Conservation (phyloP, 2,329 filamentous ascomycete species). For the Monosporascus sp. region DNA sequence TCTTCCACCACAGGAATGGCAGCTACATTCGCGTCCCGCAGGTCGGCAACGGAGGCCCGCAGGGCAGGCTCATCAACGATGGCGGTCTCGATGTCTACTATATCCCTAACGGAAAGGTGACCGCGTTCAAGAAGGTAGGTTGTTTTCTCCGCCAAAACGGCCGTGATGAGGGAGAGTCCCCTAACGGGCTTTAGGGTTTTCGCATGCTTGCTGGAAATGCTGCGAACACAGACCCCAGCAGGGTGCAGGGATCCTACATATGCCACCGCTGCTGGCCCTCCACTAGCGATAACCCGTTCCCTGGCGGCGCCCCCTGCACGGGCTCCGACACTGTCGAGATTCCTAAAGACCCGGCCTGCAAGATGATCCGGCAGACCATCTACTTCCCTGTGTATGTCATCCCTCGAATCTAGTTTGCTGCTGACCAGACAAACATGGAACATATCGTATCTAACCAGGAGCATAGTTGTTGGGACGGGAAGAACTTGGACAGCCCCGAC, state of each 20-base stretch:
- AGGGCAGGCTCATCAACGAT: conserved; percentile 37
- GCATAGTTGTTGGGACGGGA: conserved; percentile 44
- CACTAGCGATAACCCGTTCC: conserved; percentile 39
- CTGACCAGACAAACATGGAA: conserved; percentile 21
- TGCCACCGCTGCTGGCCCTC: conserved; percentile 44
- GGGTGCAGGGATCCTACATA: conserved; percentile 35
- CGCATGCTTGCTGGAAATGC: conserved; percentile 41
- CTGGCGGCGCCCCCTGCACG: conserved; percentile 44
- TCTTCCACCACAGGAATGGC: conserved; percentile 39
- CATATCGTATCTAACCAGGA: conserved; percentile 7
- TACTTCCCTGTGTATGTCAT: conserved; percentile 39
- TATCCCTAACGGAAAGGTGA: conserved; percentile 36
- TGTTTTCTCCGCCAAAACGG: background rate
- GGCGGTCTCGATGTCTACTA: conserved; percentile 41
- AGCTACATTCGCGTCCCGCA: conserved; percentile 38
- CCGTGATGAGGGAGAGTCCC: background rate
- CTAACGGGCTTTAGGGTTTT: conserved; percentile 31
- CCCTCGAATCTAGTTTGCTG: conserved; percentile 11
- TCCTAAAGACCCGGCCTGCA: conserved; percentile 38
- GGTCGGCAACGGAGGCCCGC: conserved; percentile 38
- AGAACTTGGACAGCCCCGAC: conserved; percentile 42
- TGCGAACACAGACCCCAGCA: conserved; percentile 33
- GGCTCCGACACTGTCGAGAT: conserved; percentile 46
- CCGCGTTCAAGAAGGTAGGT: conserved; percentile 35
- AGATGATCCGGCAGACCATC: conserved; percentile 49